These are phyloP conservation scores for Aspergillus sclerotialis DNA, from an alignment of 2,329 filamentous ascomycete species.

Conservation along the genomic window DNA sequence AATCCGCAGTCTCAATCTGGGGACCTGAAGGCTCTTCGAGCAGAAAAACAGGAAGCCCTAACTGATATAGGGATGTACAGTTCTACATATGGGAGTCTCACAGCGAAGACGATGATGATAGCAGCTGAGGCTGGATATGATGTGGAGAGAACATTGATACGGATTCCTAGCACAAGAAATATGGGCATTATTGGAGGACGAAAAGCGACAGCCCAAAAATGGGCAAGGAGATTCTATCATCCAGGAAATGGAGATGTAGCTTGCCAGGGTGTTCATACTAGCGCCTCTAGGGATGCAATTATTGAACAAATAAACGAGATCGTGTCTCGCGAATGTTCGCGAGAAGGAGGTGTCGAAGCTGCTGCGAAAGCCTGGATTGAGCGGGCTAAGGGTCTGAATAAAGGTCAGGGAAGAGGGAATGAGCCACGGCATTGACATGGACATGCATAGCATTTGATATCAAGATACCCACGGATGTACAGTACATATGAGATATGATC, in stretches of 20 bases:
- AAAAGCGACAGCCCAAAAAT: constrained; percentile 10
- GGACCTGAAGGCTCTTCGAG: constrained; percentile 34
- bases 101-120: constrained; percentile 67
- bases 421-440: constrained; percentile 7
- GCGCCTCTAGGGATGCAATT: constrained; percentile 53
- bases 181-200: constrained; percentile 67
- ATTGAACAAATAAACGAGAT: constrained; percentile 56
- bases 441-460: neutral
- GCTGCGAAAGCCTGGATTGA: constrained; percentile 47
- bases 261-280: constrained; percentile 33
- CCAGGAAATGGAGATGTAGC: neutral
- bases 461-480: constrained; percentile 2
- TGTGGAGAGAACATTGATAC: constrained; percentile 74
- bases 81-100: constrained; percentile 77
- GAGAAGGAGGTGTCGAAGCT: constrained; percentile 37
- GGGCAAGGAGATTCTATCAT: constrained; percentile 15
- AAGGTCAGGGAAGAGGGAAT: constrained; percentile 37
- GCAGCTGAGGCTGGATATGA: constrained; percentile 66
- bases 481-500: too few relatives aligned
- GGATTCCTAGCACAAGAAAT: constrained; percentile 90
- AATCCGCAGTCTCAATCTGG: constrained; percentile 28
- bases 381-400: constrained; percentile 42
- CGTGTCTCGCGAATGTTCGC: constrained; percentile 47
- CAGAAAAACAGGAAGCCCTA: constrained; percentile 24
- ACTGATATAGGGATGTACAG: constrained; percentile 33